These are phyloP conservation scores for Euptelea pleiosperma DNA, from an alignment of 164 flowering plant genomes.

Conservation along the genomic window DNA sequence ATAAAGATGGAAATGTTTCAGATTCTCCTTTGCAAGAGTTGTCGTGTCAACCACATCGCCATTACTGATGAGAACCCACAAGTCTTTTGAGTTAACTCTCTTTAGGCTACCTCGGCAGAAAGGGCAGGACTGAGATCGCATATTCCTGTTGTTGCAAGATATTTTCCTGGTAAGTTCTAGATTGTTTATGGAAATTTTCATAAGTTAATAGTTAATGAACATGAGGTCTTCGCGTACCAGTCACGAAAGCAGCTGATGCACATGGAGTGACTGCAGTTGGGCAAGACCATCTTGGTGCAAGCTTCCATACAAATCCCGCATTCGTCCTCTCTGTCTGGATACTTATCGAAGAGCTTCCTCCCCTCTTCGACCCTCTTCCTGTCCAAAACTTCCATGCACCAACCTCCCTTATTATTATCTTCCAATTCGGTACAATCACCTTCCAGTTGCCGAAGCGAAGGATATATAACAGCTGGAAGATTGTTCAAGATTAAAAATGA, in stretches of 20 bases:
- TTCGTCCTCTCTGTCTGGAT: constrained; percentile 54
- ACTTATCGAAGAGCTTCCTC: constrained; percentile 23
- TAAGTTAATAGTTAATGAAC: not conserved
- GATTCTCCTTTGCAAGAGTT: constrained; percentile 59
- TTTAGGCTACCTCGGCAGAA: constrained; percentile 76
- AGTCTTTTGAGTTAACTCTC: constrained; percentile 54
- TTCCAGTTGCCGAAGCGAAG: constrained; percentile 60
- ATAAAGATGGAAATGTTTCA: constrained; percentile 58
- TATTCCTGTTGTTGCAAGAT: constrained; percentile 45
- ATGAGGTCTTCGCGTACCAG: constrained; percentile 35
- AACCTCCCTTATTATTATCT: constrained; percentile 19
- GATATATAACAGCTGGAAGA: constrained; percentile 72
- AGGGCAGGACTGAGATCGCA: constrained; percentile 78
- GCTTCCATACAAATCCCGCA: constrained; percentile 82
- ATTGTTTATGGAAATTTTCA: constrained; percentile 3
- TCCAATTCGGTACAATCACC: constrained; percentile 34
- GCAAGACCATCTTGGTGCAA: constrained; percentile 54
- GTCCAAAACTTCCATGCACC: constrained; percentile 16
- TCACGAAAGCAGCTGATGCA: constrained; percentile 64
- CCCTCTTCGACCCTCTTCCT: constrained; percentile 25
- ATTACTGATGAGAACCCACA: constrained; percentile 69
- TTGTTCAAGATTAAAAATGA: not conserved
- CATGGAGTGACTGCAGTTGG: constrained; percentile 74
- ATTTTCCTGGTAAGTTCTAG: not conserved
- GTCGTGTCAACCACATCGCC: constrained; percentile 51